These are phyloP conservation scores for Aspergillus piperis DNA, from an alignment of 2,329 filamentous ascomycete genomes.

Conservation along the genomic window DNA sequence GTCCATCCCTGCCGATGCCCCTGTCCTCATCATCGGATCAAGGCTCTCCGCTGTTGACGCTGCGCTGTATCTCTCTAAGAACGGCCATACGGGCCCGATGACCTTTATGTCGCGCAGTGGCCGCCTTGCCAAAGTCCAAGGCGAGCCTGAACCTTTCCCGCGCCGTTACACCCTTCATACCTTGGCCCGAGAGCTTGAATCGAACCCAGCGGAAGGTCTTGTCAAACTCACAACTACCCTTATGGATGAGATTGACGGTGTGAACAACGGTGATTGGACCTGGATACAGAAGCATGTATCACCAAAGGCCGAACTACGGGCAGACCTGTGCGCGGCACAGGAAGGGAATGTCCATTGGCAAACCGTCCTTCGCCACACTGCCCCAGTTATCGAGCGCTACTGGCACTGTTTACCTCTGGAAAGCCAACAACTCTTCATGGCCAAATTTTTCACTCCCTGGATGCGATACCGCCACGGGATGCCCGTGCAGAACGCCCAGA, in stretches of 20 bases:
- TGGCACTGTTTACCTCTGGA: slow-evolving; percentile 7
- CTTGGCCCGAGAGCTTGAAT: slow-evolving; percentile 7
- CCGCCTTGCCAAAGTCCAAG: slow-evolving; percentile 14
- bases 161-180: slow-evolving; percentile 10
- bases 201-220: slow-evolving; percentile 2
- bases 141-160: slow-evolving; percentile 2
- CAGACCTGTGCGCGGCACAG: slow-evolving; percentile 3
- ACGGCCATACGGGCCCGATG: slow-evolving; percentile 13
- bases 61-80: slow-evolving; percentile 6
- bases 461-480: slow-evolving; percentile 16
- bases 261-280: slow-evolving; percentile 12
- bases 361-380: slow-evolving; percentile 8
- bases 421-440: slow-evolving; percentile 11
- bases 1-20: slow-evolving; percentile 6
- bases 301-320: slow-evolving; percentile 2
- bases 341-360: slow-evolving; percentile 6
- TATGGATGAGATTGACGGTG: slow-evolving; percentile 12
- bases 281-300: slow-evolving; percentile 13
- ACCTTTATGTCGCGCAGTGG: slow-evolving; percentile 17
- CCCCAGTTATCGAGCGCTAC: slow-evolving; percentile 13
- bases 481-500: slow-evolving; percentile 11
- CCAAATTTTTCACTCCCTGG: slow-evolving; percentile 15
- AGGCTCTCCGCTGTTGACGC: slow-evolving; percentile 14
- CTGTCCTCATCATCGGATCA: slow-evolving; percentile 13
- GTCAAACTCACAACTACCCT: slow-evolving; percentile 9